These are phyloP conservation scores for Annulohypoxylon truncatum DNA, from an alignment of 2,329 filamentous ascomycete genomes.

Conservation along the genomic window DNA sequence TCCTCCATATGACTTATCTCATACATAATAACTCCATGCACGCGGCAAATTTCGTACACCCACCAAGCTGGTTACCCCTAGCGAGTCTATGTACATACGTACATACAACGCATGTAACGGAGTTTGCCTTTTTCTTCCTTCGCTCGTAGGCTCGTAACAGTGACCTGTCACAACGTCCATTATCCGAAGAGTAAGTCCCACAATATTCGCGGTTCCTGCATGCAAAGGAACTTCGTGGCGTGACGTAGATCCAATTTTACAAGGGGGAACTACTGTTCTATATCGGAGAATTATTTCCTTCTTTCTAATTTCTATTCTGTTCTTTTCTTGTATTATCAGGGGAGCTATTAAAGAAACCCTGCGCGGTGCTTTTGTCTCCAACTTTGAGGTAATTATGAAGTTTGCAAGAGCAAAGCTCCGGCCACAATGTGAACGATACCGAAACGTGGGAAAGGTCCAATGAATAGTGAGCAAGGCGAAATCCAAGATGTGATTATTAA, in stretches of 20 bases:
- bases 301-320: background rate
- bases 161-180: slow-evolving; percentile 30
- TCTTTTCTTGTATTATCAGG: slow-evolving; percentile 4
- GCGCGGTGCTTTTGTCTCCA: slow-evolving; percentile 26
- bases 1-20: background rate
- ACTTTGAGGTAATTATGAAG: background rate
- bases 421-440: background rate
- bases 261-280: background rate
- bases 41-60: background rate
- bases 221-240: slow-evolving; percentile 21
- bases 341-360: background rate
- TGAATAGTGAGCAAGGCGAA: background rate
- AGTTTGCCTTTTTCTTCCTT: slow-evolving; percentile 16
- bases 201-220: slow-evolving; percentile 32
- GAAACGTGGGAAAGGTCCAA: background rate
- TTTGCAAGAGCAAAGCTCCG: background rate
- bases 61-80: slow-evolving; percentile 15
- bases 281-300: background rate
- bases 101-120: background rate
- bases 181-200: background rate
- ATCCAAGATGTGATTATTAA: background rate
- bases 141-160: slow-evolving; percentile 21
- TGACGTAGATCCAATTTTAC: slow-evolving; percentile 1
- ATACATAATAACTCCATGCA: background rate
- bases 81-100: background rate